phyloP scores from a whole-genome alignment of 768 basidiomycete genomes.

The Mycena kentingensis region DNA sequence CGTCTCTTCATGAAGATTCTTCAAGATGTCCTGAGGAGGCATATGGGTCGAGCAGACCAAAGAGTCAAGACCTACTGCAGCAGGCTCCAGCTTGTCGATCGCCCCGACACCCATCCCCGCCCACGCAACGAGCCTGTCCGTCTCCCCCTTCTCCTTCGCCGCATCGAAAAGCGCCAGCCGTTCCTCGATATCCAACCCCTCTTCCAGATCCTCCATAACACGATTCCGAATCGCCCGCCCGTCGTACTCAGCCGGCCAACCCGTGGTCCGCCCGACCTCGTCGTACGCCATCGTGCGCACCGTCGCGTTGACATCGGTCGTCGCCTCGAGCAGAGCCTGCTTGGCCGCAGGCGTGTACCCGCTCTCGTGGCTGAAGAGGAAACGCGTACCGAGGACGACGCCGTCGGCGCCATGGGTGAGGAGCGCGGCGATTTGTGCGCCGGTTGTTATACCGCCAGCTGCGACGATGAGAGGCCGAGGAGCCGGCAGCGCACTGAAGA shows the following conservation, averaged over 20 bases:
- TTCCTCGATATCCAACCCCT: constrained; percentile 36
- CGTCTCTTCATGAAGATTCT: background rate
- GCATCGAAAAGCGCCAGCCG: constrained; percentile 31
- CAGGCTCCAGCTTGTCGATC: constrained; percentile 35
- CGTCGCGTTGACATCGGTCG: constrained; percentile 36
- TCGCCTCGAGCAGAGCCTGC: constrained; percentile 27
- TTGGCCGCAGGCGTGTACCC: constrained; percentile 26
- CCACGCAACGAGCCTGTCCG: constrained; percentile 40
- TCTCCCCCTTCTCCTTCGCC: constrained; percentile 33
- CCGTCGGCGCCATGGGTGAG: constrained; percentile 58
- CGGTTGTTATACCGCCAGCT: constrained; percentile 60
- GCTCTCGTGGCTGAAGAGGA: constrained; percentile 55
- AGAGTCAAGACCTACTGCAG: constrained; percentile 25
- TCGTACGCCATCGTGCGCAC: constrained; percentile 48
- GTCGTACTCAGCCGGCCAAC: constrained; percentile 46
- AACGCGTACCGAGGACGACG: constrained; percentile 59
- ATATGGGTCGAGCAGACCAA: background rate
- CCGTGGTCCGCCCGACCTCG: constrained; percentile 37
- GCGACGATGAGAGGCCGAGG: constrained; percentile 57
- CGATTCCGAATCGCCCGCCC: constrained; percentile 48
- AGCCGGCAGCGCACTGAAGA: constrained; percentile 36
- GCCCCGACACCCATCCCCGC: constrained; percentile 44
- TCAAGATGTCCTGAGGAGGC: background rate
- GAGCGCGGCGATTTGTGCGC: constrained; percentile 50
- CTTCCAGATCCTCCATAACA: constrained; percentile 33